These are phyloP conservation scores for Coleophoma cylindrospora DNA, from an alignment of 2,329 filamentous ascomycete species.

Conservation along the genomic window DNA sequence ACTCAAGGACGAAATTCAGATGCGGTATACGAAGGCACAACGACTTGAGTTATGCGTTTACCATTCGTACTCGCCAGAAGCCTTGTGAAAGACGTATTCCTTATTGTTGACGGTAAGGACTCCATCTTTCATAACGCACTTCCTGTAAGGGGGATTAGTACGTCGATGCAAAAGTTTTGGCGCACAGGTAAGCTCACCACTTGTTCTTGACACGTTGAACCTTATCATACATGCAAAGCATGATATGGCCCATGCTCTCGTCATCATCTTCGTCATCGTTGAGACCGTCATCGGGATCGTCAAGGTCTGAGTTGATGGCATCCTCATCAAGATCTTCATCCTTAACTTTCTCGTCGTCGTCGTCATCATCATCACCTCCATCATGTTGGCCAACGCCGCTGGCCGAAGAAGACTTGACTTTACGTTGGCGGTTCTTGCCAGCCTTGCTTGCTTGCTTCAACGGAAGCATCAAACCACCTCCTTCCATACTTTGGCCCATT, in stretches of 20 bases:
- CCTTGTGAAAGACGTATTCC: constrained; percentile 98
- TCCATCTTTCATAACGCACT: constrained; percentile 97
- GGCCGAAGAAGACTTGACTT: constrained; percentile 10
- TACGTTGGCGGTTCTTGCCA: constrained; percentile 31
- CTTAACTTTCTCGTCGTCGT: constrained; percentile 51
- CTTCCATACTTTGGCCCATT: constrained; percentile 65
- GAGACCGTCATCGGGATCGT: constrained; percentile 83
- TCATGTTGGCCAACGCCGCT: constrained; percentile 47
- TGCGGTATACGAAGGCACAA: no score
- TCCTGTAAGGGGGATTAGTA: constrained; percentile 49
- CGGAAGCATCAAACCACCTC: constrained; percentile 70
- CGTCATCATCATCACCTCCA: constrained; percentile 55
- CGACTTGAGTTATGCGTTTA: constrained; percentile 35
- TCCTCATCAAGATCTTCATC: constrained; percentile 73
- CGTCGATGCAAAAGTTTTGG: neutral
- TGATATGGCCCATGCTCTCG: constrained; percentile 79
- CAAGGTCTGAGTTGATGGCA: constrained; percentile 96
- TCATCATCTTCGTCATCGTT: constrained; percentile 85
- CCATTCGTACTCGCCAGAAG: constrained; percentile 97
- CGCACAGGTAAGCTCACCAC: constrained; percentile 50
- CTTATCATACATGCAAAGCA: constrained; percentile 99
- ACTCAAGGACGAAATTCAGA: no score
- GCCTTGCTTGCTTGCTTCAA: constrained; percentile 37
- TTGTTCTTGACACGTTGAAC: constrained; percentile 99
- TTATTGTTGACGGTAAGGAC: constrained; percentile 89